Base-by-base conservation (phyloP, 345 rosid species). In the Ceriops zippeliana region DNA sequence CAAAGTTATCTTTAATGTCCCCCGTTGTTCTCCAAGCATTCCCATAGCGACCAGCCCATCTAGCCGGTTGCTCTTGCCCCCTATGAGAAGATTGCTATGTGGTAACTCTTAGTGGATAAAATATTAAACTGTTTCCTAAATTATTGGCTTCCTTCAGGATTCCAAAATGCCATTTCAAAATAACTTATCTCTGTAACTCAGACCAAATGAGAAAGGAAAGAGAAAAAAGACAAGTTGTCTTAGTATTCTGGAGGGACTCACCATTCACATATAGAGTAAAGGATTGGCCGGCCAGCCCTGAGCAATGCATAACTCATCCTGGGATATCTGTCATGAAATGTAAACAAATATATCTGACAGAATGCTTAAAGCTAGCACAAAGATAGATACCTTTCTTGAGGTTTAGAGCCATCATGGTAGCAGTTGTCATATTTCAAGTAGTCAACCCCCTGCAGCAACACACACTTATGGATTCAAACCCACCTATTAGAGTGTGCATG, bases 371-470 rank as follows among this genome's bases (percentile, higher is more conserved):
- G 10, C n/a, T 10, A 21, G 38, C 15, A 7, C 22, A 16, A 28
- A 22, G 10, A 9, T 20, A 10, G 59, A 49, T 27, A 69, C 78
- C 78, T 75, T 22, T 54, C 32, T 31, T 63, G 73, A 49, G 78
- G 78, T 60, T 51, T 64, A 20, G 78, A 69, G 9, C 78, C 78
- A 52, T 69, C 78, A 49, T 75, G 52, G 56, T 75, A 51, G 74
- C 78, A 75, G 22, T 75, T 75, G 58, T 75, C 78, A 52, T 75
- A 75, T 65, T 75, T 75, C 78, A 75, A 70, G 70, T 65, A 75
- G 35, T 75, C 74, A 47, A 75, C 51, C 7, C 74, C 79, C 79
- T 75, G 27, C 4, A 24, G 7, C 52, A 37, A 35, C 34, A 4
- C 4, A 31, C 5, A 69, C n/a, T 9, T 0, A 62, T 1, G n/a